Conservation (phyloP, 106 monocot genomes). For the Dioscorea dumetorum region DNA sequence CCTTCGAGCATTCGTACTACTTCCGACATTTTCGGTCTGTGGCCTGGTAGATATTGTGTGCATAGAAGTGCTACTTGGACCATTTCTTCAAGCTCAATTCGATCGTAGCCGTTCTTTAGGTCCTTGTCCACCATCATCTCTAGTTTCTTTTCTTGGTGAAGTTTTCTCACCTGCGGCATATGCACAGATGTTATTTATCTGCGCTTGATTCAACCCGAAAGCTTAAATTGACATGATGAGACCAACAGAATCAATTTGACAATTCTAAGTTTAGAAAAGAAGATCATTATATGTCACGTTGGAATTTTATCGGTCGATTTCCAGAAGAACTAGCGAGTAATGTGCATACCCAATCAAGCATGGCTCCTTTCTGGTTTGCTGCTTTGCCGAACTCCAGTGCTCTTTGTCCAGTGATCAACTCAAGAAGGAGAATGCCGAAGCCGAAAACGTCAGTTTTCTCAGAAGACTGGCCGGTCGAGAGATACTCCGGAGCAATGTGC, state of each 20-base stretch:
- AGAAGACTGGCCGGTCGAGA: slow-evolving; percentile 69
- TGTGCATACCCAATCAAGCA: slow-evolving; percentile 66
- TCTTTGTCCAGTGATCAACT: slow-evolving; percentile 52
- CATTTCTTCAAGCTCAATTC: slow-evolving; percentile 62
- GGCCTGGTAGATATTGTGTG: slow-evolving; percentile 57
- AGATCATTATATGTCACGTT: too few relatives aligned
- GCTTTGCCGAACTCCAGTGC: slow-evolving; percentile 62
- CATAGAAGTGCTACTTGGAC: slow-evolving; percentile 65
- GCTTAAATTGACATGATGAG: too few relatives aligned
- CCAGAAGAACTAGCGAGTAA: too few relatives aligned
- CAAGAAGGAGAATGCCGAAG: slow-evolving; percentile 62
- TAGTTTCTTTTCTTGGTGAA: slow-evolving; percentile 54
- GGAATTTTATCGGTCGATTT: too few relatives aligned
- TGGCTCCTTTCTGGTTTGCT: slow-evolving; percentile 48
- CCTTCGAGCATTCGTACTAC: slow-evolving; percentile 82
- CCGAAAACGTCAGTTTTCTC: slow-evolving; percentile 79
- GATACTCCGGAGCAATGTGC: slow-evolving; percentile 45
- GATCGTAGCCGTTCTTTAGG: slow-evolving; percentile 40
- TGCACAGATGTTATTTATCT: too few relatives aligned
- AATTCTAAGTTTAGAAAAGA: too few relatives aligned
- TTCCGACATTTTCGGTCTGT: slow-evolving; percentile 76
- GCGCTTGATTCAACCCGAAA: too few relatives aligned
- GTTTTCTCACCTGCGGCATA: slow-evolving; percentile 46
- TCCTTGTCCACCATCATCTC: slow-evolving; percentile 65
- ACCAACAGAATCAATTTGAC: too few relatives aligned